phyloP scores from a whole-genome alignment of 768 basidiomycete genomes.

The Lactarius vividus region DNA sequence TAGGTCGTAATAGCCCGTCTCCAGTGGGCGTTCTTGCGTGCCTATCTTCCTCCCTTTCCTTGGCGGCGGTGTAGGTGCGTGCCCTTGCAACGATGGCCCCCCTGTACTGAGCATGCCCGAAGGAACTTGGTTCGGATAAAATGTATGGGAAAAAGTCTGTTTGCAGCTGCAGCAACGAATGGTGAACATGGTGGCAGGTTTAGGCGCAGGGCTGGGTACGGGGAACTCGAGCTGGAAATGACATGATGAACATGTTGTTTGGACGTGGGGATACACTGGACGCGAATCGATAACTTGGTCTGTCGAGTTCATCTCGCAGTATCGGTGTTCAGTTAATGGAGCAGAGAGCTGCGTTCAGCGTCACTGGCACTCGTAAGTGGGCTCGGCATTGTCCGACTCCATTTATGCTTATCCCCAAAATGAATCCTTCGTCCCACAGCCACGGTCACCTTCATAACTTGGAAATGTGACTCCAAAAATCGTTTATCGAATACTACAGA shows the following conservation, averaged over 20 bases:
- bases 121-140: slow-evolving; percentile 63
- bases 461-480: background rate
- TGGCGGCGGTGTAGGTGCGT: slow-evolving; percentile 15
- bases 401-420: background rate
- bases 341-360: background rate
- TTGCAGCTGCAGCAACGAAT: slow-evolving; percentile 72
- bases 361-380: background rate
- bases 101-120: slow-evolving; percentile 8
- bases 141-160: slow-evolving; percentile 56
- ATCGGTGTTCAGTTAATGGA: background rate
- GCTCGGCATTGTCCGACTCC: slow-evolving; percentile 4
- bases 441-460: background rate
- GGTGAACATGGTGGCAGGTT: slow-evolving; percentile 55
- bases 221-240: slow-evolving; percentile 61
- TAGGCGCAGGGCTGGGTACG: slow-evolving; percentile 56
- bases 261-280: slow-evolving; percentile 63
- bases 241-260: slow-evolving; percentile 60
- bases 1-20: slow-evolving; percentile 89
- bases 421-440: background rate
- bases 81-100: slow-evolving; percentile 24
- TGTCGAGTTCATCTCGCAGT: slow-evolving; percentile 41
- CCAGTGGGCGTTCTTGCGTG: slow-evolving; percentile 82
- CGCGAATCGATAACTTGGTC: slow-evolving; percentile 60
- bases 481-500: background rate
- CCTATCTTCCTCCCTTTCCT: slow-evolving; percentile 77